These are phyloP conservation scores for Carex myosuroides DNA, from an alignment of 176 grass and related monocot genomes.

Conservation along the genomic window DNA sequence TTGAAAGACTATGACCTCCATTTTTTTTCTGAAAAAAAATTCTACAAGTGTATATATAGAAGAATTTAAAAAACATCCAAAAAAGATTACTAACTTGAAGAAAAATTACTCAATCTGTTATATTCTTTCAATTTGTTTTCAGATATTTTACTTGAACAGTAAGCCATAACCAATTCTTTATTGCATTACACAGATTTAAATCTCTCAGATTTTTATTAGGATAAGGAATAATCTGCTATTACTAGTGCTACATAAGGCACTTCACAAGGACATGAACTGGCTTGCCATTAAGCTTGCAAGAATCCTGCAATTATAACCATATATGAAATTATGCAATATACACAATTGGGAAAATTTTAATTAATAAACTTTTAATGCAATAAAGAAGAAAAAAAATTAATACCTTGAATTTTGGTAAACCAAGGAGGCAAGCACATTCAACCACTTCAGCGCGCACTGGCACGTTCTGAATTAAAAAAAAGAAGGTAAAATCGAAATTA, in stretches of 20 bases:
- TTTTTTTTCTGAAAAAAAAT: no score
- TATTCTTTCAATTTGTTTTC: no score
- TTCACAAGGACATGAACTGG: constrained; percentile 75
- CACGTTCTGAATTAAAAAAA: constrained; percentile 55
- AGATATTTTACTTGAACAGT: no score
- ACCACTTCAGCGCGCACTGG: constrained; percentile 68
- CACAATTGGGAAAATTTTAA: not conserved
- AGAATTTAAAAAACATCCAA: not conserved
- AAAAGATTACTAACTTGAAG: not conserved
- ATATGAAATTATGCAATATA: not conserved
- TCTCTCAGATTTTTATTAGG: not conserved
- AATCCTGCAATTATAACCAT: constrained; percentile 33
- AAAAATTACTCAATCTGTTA: not conserved
- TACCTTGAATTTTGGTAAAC: constrained; percentile 92
- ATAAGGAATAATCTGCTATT: no score
- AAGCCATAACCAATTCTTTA: no score
- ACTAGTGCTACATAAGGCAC: no score
- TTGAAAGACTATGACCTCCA: no score
- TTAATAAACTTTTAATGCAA: not conserved
- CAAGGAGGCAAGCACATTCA: constrained; percentile 89
- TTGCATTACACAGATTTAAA: not conserved
- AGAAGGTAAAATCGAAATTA: not conserved
- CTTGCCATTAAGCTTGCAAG: constrained; percentile 61
- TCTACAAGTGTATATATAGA: not conserved
- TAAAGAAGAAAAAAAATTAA: not conserved